Evolutionary conservation across 345 rosid genomes (phyloP), one percentile per base, ranked within the genome.

Genomic region (Aquilaria sinensis): DNA sequence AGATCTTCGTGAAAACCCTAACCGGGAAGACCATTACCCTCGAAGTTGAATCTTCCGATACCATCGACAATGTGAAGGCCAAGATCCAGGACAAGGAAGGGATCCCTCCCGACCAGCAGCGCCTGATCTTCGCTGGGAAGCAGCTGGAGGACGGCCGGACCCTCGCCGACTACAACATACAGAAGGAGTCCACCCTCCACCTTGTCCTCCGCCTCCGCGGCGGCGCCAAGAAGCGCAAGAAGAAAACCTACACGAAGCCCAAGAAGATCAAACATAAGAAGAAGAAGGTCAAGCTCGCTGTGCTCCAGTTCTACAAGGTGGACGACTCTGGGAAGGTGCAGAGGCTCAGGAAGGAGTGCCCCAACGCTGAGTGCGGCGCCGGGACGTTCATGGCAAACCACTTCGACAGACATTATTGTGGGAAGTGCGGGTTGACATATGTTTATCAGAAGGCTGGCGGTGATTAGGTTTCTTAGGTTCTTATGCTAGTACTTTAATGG

Each of bases 281-380:
- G 12, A 53, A 53, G 57, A 53, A 53, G 57, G 57, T 53, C 32
- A 53, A 53, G 57, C 32, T 53, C 10, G 57, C 57, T 3, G 57
- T 23, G 33, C 23, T 23, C 23, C 23, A 23, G 23, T 23, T 23
- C 23, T 23, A 23, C 23, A 23, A 23, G 23, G 23, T 53, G 0
- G 57, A 53, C 31, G 57, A 53, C 31, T 53, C 57, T 12, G 57
- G 57, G 8, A 53, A 53, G 57, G 57, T 53, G 31, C 57, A 53
- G 57, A 53, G 57, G 57, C 57, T 53, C 12, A 53, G 57, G 57
- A 53, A 53, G 57, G 57, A 53, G 57, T 53, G 57, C 57, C 57
- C 57, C 11, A 53, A 53, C 33, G 57, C 32, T 16, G 57, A 53
- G 57, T 53, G 57, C 57, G 57, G 57, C 10, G 57, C 57, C 31